Base-by-base conservation (phyloP, 257 asterid genomes). In the Penstemon eatonii region DNA sequence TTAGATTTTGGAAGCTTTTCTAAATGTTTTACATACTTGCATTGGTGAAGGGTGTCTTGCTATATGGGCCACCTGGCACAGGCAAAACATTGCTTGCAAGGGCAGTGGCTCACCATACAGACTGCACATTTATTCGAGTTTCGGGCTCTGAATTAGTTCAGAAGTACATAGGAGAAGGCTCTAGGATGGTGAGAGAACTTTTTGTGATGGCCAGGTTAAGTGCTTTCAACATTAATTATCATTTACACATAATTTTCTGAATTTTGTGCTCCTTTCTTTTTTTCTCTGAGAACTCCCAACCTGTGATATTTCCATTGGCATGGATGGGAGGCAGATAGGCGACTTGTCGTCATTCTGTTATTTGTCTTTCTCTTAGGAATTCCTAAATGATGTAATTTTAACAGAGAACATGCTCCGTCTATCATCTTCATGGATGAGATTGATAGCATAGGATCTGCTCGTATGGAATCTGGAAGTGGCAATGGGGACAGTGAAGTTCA, bases 131-230 rank as follows among this genome's bases (percentile, higher is more conserved):
- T 67, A 82, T 85, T 75, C 78, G 87, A 67, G 87, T 85, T 71
- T 82, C 83, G 63, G 90, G 90, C 6, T 79, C 87, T 72, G 90
- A 85, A 73, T 76, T 85, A 19, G 87, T 85, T 54, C 87, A 82
- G 38, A 85, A 82, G 73, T 81, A 81, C 59, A 83, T 82, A 36
- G 89, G 89, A 51, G 89, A 84, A 79, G 85, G 86, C 57, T 91
- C 97, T 67, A 84, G 96, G 67, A 91, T 91, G 97, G 93, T 91
- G 77, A 84, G 98, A 79, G 98, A 92, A 52, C 96, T 92, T 72
- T 92, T 92, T 74, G 98, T 92, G 40, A 92, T 92, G 98, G 96
- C 96, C 76, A 87, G 98, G 98, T 87, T 62, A 46, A 86, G 60
- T 67, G n/a, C 66, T 61, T 50, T 59, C 7, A 38, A 47, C 39